Evolutionary conservation across 306 rosid genomes (phyloP), one percentile per base, ranked within the genome.

Genomic region (Sicyos edulis): DNA sequence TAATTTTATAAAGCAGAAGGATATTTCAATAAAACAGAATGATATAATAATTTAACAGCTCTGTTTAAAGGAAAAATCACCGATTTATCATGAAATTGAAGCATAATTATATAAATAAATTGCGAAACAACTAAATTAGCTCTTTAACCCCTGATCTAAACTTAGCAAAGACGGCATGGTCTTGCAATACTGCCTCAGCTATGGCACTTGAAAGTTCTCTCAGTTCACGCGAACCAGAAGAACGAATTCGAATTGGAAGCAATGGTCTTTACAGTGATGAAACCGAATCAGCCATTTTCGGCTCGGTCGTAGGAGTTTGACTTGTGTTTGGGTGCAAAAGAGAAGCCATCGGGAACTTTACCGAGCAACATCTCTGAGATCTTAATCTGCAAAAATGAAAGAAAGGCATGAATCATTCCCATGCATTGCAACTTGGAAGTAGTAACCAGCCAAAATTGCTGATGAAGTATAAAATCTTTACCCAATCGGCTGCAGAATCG

Each of bases 401-500:
- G 29, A 60, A 34, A 14, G 9, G 22, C 3, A 21, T 56, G 61
- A 56, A 8, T 56, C 26, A 69, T 66, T 32, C 51, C 53, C 40
- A 37, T 32, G 1, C 1, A 20, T 55, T 34, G 60, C n/a, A 6
- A 3, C 45, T 40, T 49, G 11, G 26, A 21, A 16, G 20, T 15
- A 52, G 16, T 49, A 55, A 74, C 49, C 45, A 71, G 58, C 45
- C 21, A 59, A 50, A 72, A 66, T 17, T 50, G 34, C 72, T 26
- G 29, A 3, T 16, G 70, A 64, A 20, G 6, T 64, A 19, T 17
- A 26, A 79, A 76, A 54, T 53, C 76, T 72, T 57, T 90, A 93
- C 98, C 98, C 98, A 93, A 79, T 93, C 96, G 45, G 90, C 92
- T 13, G 98, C 98, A 49, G 96, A 92, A 75, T 92, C 97, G 13